Base-by-base conservation (phyloP, 257 asterid genomes). In the Ilex asprella region DNA sequence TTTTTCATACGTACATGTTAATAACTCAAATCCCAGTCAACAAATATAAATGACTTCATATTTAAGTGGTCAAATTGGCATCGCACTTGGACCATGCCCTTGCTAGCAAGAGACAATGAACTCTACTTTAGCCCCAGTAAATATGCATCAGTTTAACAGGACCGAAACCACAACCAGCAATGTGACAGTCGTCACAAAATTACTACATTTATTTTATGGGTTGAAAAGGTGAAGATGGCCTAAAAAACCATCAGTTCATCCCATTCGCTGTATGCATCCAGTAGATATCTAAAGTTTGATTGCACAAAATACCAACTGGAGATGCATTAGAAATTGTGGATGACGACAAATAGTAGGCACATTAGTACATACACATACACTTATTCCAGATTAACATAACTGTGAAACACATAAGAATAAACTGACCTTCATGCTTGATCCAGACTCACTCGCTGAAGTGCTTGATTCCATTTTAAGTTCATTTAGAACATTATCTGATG, bases 371-470 rank as follows among this genome's bases (percentile, higher is more conserved):
- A 15, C 2, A 53, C 30, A 15, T 15, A 14, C 3, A n/a, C 30
- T 7, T 21, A 7, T 15, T 53, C 27, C 27, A 53, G 57, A 7
- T 16, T n/a, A 49, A 7, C n/a, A 29, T 13, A 30, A n/a, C 51
- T 31, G 30, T 29, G 27, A 16, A 16, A 41, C 49, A 11, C 16
- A 35, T 29, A n/a, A 32, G 67, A 16, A 66, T 46, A 55, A 58
- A 72, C 79, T 59, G 63, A 91, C 96, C 94, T 88, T 84, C 58
- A 77, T 41, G 80, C 82, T 76, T 11, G 82, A 78, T 55, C 68
- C 70, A 32, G 89, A 72, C 53, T 59, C 76, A 62, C 44, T 59
- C 31, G 81, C 72, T 35, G 86, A 60, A 60, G 55, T 64, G 76
- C 73, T 52, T 10, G 72, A 27, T 69, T 81, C 89, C 62, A 65